Conservation (phyloP, 768 basidiomycete genomes). For the Suillus weaverae region DNA sequence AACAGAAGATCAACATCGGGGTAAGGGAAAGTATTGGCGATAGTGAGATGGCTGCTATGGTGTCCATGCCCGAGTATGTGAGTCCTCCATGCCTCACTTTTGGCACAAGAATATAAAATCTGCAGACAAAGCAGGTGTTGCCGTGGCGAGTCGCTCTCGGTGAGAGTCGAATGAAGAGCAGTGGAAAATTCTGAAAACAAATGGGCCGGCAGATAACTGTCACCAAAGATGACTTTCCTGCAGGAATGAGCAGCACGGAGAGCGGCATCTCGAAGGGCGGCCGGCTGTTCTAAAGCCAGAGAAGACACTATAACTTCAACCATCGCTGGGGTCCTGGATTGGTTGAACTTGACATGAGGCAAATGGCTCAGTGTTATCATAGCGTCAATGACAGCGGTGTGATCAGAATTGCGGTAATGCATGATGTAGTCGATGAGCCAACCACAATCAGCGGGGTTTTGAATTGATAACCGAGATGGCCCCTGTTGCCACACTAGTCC, state of each 20-base stretch:
- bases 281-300: not conserved
- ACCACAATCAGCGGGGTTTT: not conserved
- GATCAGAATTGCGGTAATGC: constrained; percentile 1
- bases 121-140: constrained; percentile 10
- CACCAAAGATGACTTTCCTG: not conserved
- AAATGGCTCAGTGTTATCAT: constrained; percentile 5
- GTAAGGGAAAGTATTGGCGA: constrained; percentile 9
- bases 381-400: constrained; percentile 7
- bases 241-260: constrained; percentile 2
- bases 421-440: constrained; percentile 9
- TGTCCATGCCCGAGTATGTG: constrained; percentile 4
- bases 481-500: not conserved
- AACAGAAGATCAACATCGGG: not conserved
- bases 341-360: not conserved
- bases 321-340: not conserved
- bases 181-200: not conserved
- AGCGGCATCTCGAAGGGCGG: constrained; percentile 5
- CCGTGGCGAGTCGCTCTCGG: not conserved
- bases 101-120: constrained; percentile 3
- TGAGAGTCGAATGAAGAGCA: not conserved
- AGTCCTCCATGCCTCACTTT: not conserved
- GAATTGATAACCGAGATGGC: not conserved
- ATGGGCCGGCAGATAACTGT: not conserved
- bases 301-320: constrained; percentile 1
- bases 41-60: not conserved